Base-by-base conservation (phyloP, 2,329 filamentous ascomycete species). In the Verticillium alfalfae region DNA sequence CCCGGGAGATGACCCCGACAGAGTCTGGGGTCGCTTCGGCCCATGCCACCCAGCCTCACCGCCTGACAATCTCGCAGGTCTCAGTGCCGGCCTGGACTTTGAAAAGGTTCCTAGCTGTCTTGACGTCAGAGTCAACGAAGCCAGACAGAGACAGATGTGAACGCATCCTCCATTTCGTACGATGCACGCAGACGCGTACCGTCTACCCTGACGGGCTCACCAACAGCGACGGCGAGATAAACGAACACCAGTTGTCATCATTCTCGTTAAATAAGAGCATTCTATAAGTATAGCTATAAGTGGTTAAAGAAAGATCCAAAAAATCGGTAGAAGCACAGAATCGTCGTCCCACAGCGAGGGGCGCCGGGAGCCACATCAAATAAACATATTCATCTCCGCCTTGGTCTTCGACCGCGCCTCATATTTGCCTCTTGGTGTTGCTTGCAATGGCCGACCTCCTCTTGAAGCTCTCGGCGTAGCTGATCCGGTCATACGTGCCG, bases 401-500 rank as follows among this genome's bases (percentile, higher is more conserved):
- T 26, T 31, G 26, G 26, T 31, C 26, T 31, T 31, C 26, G 16
- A 52, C 45, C 45, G 6, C 59, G 13, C 9, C 9, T 65, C 58
- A 66, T 54, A 66, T 65, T 8, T 59, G 64, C 59, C 63, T 64
- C 34, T 58, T 59, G n/a, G 61, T 63, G 61, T 80, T 81, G 60
- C 67, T 66, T 0, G 70, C 78, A 58, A 76, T 74, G 16, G 78
- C 80, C 56, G 80, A 73, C 60, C 84, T 77, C 66, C 81, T 77
- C 69, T 81, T 77, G 74, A 88, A 91, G 66, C 84, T 80, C 57
- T 89, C 85, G 41, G 86, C 80, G 75, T 88, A 90, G 70, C 83
- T 80, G 62, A 89, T 86, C 60, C 89, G 81, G 70, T 88, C 82
- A 62, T 85, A 81, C 5, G 88, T 91, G 61, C 90, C 90, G 61